Base-by-base conservation (phyloP, 2,329 filamentous ascomycete species). In the Sporothrix humicola region DNA sequence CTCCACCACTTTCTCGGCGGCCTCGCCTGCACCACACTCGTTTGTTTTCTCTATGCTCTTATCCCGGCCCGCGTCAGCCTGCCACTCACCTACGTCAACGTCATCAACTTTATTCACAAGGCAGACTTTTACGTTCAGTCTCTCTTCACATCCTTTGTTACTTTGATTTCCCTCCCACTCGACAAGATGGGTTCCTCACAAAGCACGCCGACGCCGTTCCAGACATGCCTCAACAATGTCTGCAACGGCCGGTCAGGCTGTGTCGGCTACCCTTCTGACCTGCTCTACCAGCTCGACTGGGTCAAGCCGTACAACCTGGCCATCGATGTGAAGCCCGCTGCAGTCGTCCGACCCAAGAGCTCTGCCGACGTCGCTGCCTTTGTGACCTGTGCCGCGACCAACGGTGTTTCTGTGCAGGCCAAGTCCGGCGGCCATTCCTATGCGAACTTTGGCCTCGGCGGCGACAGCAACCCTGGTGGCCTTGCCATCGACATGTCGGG, bases 361-460 rank as follows among this genome's bases (percentile, higher is more conserved):
- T 82, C 84, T 12, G 79, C 86, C 26, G 87, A 91, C 72, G 85
- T 91, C 1, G 84, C 88, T 1, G 85, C 81, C 23, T 86, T 88
- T 15, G 84, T 92, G 54, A 85, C 86, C 69, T 91, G 89, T 77
- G 90, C 89, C 5, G 82, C 79, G 1, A 75, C 84, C 31, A 81
- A 83, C 73, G 81, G 81, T 6, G 79, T 87, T 71, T 86, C 87
- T 76, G 88, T 91, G 0, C 89, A 91, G 78, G 86, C 90, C 26
- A 87, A 85, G 76, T 89, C 88, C 1, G 90, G 90, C 3, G 90
- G 90, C 0, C 90, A 92, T 77, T 91, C 88, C 0, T 92, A 90
- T 75, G 89, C 83, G 74, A 73, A 61, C 23, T 61, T 69, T 79
- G 84, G 86, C 10, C 76, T 87, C 0, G 87, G 87, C 1, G 87